Evolutionary conservation across 345 rosid species (phyloP).

Genomic region (Gossypium rotundifolium): DNA sequence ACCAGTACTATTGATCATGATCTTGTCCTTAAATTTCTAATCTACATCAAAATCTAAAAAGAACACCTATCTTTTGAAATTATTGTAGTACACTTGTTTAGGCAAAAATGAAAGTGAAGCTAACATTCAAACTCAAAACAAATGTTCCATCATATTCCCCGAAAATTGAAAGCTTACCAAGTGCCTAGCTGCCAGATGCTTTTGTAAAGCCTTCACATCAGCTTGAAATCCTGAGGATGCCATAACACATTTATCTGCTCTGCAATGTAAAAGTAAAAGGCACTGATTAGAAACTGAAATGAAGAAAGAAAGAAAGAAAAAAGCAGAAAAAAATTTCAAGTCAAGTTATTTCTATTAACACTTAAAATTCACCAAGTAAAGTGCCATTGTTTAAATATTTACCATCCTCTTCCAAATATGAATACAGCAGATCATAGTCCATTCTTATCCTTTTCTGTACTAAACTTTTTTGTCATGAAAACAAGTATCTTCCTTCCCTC

Average conservation of each 20-base stretch:
- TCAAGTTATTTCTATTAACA: background rate
- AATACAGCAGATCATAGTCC: background rate
- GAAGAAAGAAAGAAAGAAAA: background rate
- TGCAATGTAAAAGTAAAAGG: slow-evolving; percentile 21
- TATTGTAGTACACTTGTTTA: background rate
- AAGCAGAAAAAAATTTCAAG: background rate
- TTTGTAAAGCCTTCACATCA: slow-evolving; percentile 90
- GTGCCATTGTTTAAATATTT: background rate
- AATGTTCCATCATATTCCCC: background rate
- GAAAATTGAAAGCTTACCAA: slow-evolving; percentile 53
- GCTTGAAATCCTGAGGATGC: slow-evolving; percentile 98
- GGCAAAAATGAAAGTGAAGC: background rate
- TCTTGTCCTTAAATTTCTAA: background rate
- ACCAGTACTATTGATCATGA: background rate
- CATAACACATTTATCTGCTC: slow-evolving; percentile 76
- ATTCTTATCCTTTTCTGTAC: background rate
- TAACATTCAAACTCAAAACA: background rate
- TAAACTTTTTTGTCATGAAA: background rate
- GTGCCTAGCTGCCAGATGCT: slow-evolving; percentile 75
- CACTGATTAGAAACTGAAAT: background rate
- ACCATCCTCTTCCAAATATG: background rate
- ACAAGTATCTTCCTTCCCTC: background rate
- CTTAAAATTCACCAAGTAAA: background rate
- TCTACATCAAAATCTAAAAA: background rate
- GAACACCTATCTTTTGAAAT: background rate